A percentile compares a stretch with the other conserved stretches of the same genome.
These are phyloP conservation scores for Penicillium paxilli DNA, from an alignment of 495 filamentous ascomycete genomes.

Conservation along the genomic window DNA sequence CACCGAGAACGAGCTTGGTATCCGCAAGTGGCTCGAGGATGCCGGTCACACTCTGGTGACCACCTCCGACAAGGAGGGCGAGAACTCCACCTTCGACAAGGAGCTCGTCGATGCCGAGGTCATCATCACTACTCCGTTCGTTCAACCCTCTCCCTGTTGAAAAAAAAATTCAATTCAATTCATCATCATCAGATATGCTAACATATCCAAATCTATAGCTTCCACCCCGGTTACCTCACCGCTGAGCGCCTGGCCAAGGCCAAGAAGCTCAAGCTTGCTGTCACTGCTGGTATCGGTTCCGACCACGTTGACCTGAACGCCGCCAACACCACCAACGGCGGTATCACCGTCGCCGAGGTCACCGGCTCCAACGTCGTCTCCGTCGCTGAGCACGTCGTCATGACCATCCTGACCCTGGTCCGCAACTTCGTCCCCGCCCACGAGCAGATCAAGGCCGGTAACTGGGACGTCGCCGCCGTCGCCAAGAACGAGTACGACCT, in stretches of 20 bases:
- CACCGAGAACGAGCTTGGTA: constrained; percentile 95
- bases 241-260: constrained; percentile 95
- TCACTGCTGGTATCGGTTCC: constrained; percentile 97
- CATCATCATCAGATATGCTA: constrained; percentile 2
- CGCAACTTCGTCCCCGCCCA: constrained; percentile 98
- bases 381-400: constrained; percentile 92
- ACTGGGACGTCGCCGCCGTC: constrained; percentile 93
- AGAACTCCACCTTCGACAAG: constrained; percentile 89
- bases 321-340: constrained; percentile 97
- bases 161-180: too few relatives aligned
- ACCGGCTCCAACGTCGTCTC: constrained; percentile 93
- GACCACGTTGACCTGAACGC: constrained; percentile 97
- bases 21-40: constrained; percentile 95
- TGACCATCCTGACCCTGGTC: constrained; percentile 95
- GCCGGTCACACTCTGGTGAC: constrained; percentile 94
- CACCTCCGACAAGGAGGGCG: constrained; percentile 95
- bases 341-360: constrained; percentile 94
- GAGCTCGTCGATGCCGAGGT: constrained; percentile 95
- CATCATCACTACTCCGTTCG: constrained; percentile 98
- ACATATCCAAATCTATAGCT: constrained; percentile 53
- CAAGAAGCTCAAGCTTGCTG: constrained; percentile 95
- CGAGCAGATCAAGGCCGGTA: constrained; percentile 83
- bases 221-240: constrained; percentile 98
- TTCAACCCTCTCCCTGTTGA: constrained; percentile 8
- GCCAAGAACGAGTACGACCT: constrained; percentile 98